Evolutionary conservation across 1,284 basidiomycete genomes (phyloP).

Genomic region (Naganishia liquefaciens): DNA sequence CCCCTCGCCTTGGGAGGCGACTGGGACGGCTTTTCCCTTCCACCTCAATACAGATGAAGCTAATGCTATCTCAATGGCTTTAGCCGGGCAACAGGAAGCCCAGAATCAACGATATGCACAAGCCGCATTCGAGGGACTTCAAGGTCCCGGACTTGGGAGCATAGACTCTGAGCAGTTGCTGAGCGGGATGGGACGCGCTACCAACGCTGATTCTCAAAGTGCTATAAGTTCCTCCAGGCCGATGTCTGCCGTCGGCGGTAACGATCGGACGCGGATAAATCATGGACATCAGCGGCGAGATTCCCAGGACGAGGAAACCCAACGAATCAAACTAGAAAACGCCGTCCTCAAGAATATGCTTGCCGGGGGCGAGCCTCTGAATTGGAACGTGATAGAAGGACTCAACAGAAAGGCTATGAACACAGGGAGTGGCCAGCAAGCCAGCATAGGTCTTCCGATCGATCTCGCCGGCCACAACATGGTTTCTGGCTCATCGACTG

Average conservation of each 20-base stretch:
- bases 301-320: slow-evolving; percentile 11
- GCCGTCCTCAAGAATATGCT: slow-evolving; percentile 20
- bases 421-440: not conserved
- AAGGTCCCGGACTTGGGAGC: not conserved
- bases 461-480: not conserved
- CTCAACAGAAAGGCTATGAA: not conserved
- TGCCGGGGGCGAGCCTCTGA: not conserved
- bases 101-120: slow-evolving; percentile 16
- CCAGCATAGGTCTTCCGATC: not conserved
- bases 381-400: slow-evolving; percentile 2
- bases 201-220: not conserved
- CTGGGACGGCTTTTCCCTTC: slow-evolving; percentile 11
- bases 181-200: not conserved
- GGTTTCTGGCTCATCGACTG: not conserved
- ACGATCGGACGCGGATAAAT: not conserved
- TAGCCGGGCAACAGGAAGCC: slow-evolving; percentile 21
- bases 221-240: not conserved
- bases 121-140: not conserved
- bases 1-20: slow-evolving; percentile 27
- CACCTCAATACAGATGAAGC: slow-evolving; percentile 7
- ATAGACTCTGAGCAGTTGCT: slow-evolving; percentile 1
- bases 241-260: not conserved
- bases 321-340: slow-evolving; percentile 20
- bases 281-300: not conserved
- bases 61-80: slow-evolving; percentile 21